phyloP scores from a whole-genome alignment of 129 eudicot genomes.

The Chrysanthemum makinoi region DNA sequence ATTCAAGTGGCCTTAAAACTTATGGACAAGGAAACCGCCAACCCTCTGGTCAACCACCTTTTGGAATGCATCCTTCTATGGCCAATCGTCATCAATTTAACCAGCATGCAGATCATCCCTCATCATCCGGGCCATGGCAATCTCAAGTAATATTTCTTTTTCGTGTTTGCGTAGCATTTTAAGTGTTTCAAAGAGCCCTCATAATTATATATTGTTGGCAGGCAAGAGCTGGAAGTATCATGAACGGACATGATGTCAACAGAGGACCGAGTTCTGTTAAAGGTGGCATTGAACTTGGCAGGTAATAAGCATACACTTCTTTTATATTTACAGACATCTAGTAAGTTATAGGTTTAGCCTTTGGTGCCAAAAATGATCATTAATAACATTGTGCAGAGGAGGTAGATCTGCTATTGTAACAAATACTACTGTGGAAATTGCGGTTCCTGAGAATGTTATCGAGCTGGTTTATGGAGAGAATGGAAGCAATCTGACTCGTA shows the following conservation, averaged over 20 bases:
- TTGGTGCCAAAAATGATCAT: not conserved
- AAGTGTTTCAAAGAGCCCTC: too few species aligned
- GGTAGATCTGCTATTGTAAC: slow-evolving; percentile 52
- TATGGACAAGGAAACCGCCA: slow-evolving; percentile 33
- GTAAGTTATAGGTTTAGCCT: not conserved
- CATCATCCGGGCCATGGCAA: slow-evolving; percentile 31
- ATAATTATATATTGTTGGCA: slow-evolving; percentile 23
- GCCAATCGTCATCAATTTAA: slow-evolving; percentile 25
- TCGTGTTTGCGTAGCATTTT: too few species aligned
- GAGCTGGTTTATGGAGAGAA: slow-evolving; percentile 66
- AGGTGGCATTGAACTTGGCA: slow-evolving; percentile 63
- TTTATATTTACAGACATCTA: not conserved
- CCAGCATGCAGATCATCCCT: slow-evolving; percentile 37
- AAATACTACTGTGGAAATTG: slow-evolving; percentile 63
- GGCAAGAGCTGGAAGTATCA: slow-evolving; percentile 35
- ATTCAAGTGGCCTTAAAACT: slow-evolving; percentile 32
- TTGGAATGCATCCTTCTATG: slow-evolving; percentile 9
- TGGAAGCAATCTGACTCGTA: slow-evolving; percentile 62
- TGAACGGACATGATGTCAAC: slow-evolving; percentile 33
- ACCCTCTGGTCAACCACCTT: slow-evolving; percentile 24
- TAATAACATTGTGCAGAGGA: slow-evolving; percentile 40
- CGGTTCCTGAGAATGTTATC: slow-evolving; percentile 53
- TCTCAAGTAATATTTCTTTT: slow-evolving; percentile 36
- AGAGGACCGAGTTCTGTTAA: slow-evolving; percentile 45
- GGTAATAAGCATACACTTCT: slow-evolving; percentile 37